Conservation (phyloP, 306 rosid species). For the Lotus japonicus region DNA sequence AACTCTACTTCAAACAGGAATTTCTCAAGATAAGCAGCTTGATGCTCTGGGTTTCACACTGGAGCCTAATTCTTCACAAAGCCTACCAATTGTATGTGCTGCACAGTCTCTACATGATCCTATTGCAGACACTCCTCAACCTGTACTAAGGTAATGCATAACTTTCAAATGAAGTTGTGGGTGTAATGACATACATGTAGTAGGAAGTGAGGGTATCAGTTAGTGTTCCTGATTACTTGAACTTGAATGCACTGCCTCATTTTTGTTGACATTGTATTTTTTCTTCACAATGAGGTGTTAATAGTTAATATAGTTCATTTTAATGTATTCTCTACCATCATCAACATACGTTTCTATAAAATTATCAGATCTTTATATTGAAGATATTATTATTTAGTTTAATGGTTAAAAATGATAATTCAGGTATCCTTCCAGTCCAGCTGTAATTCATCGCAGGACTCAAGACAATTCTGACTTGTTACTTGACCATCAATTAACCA, state of each 20-base stretch:
- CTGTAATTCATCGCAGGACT: constrained; percentile 33
- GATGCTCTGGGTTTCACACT: constrained; percentile 77
- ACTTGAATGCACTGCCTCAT: not conserved
- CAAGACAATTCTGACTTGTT: constrained; percentile 31
- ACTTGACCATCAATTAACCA: constrained; percentile 37
- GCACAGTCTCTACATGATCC: constrained; percentile 41
- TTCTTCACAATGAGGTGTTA: not conserved
- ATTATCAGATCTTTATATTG: not conserved
- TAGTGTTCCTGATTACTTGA: not conserved
- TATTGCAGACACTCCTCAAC: constrained; percentile 29
- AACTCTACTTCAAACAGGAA: constrained; percentile 81
- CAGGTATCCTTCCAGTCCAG: constrained; percentile 48
- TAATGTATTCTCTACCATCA: no score
- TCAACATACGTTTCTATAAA: not conserved
- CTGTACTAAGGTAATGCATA: constrained; percentile 47
- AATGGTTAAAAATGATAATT: not conserved
- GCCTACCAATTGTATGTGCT: constrained; percentile 32
- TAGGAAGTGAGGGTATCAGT: no score
- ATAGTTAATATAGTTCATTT: no score
- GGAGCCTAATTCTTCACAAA: constrained; percentile 64
- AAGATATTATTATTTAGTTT: no score
- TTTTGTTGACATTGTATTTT: constrained; percentile 7
- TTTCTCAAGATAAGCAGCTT: constrained; percentile 54
- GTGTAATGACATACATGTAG: no score
- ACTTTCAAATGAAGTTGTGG: not conserved